Percentiles rank a stretch among this genome's conserved stretches.
These are phyloP conservation scores for Termitomyces sp. DNA, from an alignment of 768 basidiomycete genomes.

Conservation along the genomic window DNA sequence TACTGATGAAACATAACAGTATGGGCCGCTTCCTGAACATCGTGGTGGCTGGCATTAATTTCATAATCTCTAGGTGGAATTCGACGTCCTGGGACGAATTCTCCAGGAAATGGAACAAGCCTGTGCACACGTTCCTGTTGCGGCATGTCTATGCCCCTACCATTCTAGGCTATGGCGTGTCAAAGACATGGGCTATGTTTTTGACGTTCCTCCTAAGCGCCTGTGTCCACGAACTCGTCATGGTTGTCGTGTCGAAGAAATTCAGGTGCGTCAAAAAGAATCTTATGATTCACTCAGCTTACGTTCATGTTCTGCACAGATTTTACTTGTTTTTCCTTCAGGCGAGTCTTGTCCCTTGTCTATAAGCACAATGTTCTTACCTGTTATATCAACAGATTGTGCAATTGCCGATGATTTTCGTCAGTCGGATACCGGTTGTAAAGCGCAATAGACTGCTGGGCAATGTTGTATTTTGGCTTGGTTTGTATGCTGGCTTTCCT, in stretches of 20 bases:
- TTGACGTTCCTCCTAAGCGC: slow-evolving; percentile 92
- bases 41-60: not conserved
- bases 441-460: slow-evolving; percentile 80
- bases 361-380: not conserved
- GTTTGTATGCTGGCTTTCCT: slow-evolving; percentile 90
- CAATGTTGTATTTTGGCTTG: slow-evolving; percentile 91
- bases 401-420: slow-evolving; percentile 87
- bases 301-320: slow-evolving; percentile 31
- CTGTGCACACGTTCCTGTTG: slow-evolving; percentile 89
- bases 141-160: slow-evolving; percentile 94
- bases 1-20: slow-evolving; percentile 9
- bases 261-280: slow-evolving; percentile 55
- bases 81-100: slow-evolving; percentile 97
- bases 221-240: slow-evolving; percentile 89
- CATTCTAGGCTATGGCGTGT: slow-evolving; percentile 72
- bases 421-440: slow-evolving; percentile 74
- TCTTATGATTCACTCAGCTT: not conserved
- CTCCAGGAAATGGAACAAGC: slow-evolving; percentile 98
- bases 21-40: not conserved
- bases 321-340: slow-evolving; percentile 84
- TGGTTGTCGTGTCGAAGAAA: slow-evolving; percentile 94
- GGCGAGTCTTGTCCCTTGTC: slow-evolving; percentile 28
- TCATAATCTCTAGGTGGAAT: slow-evolving; percentile 67
- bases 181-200: slow-evolving; percentile 81
- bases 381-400: slow-evolving; percentile 50